Base-by-base conservation (phyloP, 2,329 filamentous ascomycete species). In the Colletotrichum gigasporum region DNA sequence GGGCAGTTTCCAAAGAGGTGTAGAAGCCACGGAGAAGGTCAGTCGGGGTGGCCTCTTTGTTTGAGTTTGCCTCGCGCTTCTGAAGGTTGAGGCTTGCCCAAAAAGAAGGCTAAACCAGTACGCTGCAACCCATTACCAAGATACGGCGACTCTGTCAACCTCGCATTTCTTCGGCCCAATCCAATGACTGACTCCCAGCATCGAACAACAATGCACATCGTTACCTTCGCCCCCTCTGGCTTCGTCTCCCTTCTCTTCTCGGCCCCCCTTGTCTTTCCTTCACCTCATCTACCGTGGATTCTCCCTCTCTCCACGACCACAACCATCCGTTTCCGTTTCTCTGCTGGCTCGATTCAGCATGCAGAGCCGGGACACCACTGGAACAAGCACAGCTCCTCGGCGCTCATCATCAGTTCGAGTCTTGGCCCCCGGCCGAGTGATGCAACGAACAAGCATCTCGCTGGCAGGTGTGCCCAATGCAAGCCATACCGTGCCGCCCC, bases 391-490 rank as follows among this genome's bases (percentile, higher is more conserved):
- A 50, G 24, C 22, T 47, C 37, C 28, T 45, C 44, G 18, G 9
- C 18, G 12, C 24, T 22, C 35, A 28, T 42, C 39, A 45, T 59
- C 35, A 37, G 28, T 59, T 34, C 30, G n/a, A 28, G 39, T 28
- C 47, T 60, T 41, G 47, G 39, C 45, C 24, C 26, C 53, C 35
- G 14, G 39, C 30, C 18, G 35, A 50, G 45, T 35, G 54, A 45
- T 50, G 61, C 61, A 28, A 45, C 35, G 35, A 57, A 39, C 58
- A 63, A 51, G 63, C 58, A 63, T 63, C 22, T 51, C 57, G 34
- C 58, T 63, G 48, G 62, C 42, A 63, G 16, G 28, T 34, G 50
- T 57, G 24, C 20, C 48, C 55, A 61, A 54, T 50, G 34, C 61
- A 54, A 64, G 41, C 30, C 32, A 50, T 30, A 16, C 22, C 10